A percentile compares a stretch with the other conserved stretches of the same genome.
phyloP scores from a whole-genome alignment of 2,329 filamentous ascomycete genomes.

The Neophaeococcomyces mojaviensis region DNA sequence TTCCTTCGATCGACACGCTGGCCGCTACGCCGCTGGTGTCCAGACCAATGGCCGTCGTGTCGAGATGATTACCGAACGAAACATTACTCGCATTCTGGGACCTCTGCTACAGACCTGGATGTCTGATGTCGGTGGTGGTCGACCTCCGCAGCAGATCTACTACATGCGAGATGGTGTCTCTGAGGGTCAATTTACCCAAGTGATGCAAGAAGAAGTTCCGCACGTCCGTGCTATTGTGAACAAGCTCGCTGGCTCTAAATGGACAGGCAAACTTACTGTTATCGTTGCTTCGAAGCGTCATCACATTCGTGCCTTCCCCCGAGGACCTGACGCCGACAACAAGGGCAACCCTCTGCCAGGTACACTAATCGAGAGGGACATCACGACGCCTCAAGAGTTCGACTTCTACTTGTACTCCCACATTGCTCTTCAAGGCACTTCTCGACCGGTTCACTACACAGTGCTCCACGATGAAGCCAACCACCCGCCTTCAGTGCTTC shows the following conservation, averaged over 20 bases:
- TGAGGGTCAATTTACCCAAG: conserved; percentile 74
- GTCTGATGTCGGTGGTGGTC: conserved; percentile 44
- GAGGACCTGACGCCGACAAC: conserved; percentile 53
- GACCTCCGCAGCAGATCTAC: conserved; percentile 64
- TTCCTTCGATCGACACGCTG: conserved; percentile 62
- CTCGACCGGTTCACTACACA: conserved; percentile 86
- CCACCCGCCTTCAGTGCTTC: conserved; percentile 60
- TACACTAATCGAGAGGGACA: conserved; percentile 76
- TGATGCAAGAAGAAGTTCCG: conserved; percentile 69
- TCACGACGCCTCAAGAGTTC: conserved; percentile 85
- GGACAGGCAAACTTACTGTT: conserved; percentile 65
- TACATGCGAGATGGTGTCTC: conserved; percentile 92
- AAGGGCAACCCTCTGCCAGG: conserved; percentile 81
- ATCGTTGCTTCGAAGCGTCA: conserved; percentile 90
- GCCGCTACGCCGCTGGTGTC: conserved; percentile 69
- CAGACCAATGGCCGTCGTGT: conserved; percentile 76
- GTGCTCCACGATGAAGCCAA: conserved; percentile 76
- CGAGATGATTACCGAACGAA: conserved; percentile 67
- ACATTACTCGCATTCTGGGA: conserved; percentile 59
- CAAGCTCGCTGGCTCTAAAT: conserved; percentile 27
- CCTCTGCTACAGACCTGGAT: conserved; percentile 61
- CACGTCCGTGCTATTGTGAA: conserved; percentile 53
- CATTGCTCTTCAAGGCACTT: conserved; percentile 84
- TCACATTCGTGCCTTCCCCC: conserved; percentile 86
- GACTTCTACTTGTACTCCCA: conserved; percentile 74